Conservation (phyloP, 345 rosid genomes). For the Corchorus capsularis region DNA sequence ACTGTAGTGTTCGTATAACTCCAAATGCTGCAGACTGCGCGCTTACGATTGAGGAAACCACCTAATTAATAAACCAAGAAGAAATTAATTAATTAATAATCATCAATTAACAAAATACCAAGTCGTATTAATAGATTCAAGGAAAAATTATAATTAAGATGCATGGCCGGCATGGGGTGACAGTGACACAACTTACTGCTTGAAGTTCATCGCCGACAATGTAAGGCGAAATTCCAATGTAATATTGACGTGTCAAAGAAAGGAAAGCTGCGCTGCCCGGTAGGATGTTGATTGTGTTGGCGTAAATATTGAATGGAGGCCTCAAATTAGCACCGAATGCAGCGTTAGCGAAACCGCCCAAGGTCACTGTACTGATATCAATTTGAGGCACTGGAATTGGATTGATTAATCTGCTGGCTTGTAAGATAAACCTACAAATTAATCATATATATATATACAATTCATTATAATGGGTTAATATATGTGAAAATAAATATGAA, state of each 20-base stretch:
- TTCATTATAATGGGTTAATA: background rate
- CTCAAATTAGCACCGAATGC: conserved; percentile 52
- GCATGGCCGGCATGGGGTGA: no score
- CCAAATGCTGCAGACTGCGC: conserved; percentile 80
- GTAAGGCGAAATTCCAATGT: no score
- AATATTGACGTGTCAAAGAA: conserved; percentile 61
- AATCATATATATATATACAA: no score
- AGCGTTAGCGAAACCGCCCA: conserved; percentile 43
- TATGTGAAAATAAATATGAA: background rate
- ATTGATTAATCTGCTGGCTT: conserved; percentile 46
- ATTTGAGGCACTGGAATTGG: conserved; percentile 61
- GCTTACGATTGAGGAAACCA: conserved; percentile 56
- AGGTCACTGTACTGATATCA: conserved; percentile 45
- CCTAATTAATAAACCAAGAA: conserved; percentile 27
- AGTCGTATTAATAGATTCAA: no score
- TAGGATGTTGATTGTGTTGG: conserved; percentile 44
- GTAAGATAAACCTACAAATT: conserved; percentile 64
- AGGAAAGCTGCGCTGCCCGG: no score
- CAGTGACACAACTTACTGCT: no score
- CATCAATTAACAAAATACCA: no score
- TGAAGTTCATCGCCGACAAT: no score
- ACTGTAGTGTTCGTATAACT: conserved; percentile 51
- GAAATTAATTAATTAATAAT: no score
- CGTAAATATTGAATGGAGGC: conserved; percentile 71
- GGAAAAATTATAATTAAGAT: no score